phyloP scores from a whole-genome alignment of 805 yeast species.

The Candida loeiensis region DNA sequence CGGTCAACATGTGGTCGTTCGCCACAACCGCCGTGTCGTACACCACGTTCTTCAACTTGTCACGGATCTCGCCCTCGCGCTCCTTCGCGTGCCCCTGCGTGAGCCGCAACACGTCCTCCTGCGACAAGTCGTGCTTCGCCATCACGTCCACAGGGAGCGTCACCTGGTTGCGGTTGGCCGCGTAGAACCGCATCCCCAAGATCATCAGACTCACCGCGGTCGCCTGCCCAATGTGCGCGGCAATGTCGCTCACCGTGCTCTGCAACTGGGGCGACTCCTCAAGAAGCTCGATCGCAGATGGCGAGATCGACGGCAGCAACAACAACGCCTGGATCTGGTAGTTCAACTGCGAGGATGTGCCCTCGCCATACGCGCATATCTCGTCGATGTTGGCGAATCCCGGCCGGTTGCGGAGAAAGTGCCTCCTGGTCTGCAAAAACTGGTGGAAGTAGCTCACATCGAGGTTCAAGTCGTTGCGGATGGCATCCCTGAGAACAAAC shows the following conservation, averaged over 20 bases:
- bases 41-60: slow-evolving; percentile 51
- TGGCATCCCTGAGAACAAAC: slow-evolving; percentile 51
- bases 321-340: slow-evolving; percentile 60
- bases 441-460: slow-evolving; percentile 56
- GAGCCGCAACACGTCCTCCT: slow-evolving; percentile 56
- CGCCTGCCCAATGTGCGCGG: slow-evolving; percentile 83
- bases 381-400: slow-evolving; percentile 47
- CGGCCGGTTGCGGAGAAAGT: slow-evolving; percentile 46
- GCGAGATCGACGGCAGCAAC: slow-evolving; percentile 55
- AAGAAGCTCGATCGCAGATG: slow-evolving; percentile 49
- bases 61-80: slow-evolving; percentile 25
- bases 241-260: slow-evolving; percentile 49
- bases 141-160: slow-evolving; percentile 62
- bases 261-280: slow-evolving; percentile 45
- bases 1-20: slow-evolving; percentile 74
- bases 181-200: slow-evolving; percentile 57
- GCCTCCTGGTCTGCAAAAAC: slow-evolving; percentile 55
- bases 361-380: slow-evolving; percentile 77
- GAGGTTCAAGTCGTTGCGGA: slow-evolving; percentile 47
- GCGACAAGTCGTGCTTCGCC: slow-evolving; percentile 52
- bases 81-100: slow-evolving; percentile 40
- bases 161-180: slow-evolving; percentile 46
- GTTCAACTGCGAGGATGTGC: slow-evolving; percentile 68
- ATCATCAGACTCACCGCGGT: slow-evolving; percentile 65
- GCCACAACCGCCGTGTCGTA: slow-evolving; percentile 72